Percentiles rank a stretch among this genome's conserved stretches.
Conservation (phyloP, 2,329 filamentous ascomycete species). For the Scedosporium minutisporum region DNA sequence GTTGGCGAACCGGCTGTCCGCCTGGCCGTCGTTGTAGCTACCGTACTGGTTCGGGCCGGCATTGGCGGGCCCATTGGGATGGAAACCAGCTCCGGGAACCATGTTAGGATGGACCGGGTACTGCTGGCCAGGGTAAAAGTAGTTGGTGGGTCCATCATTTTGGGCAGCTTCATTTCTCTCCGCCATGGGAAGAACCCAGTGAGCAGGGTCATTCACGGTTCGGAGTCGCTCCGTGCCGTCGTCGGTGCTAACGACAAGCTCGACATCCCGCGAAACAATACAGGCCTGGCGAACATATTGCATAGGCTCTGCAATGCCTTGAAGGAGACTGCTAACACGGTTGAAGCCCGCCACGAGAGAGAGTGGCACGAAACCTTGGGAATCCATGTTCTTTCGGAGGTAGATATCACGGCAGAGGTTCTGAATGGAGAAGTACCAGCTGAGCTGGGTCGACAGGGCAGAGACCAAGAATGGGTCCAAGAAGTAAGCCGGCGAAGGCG, state of each 20-base stretch:
- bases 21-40: constrained; percentile 2
- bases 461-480: constrained; percentile 19
- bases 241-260: constrained; percentile 58
- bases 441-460: constrained; percentile 46
- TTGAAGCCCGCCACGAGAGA: constrained; percentile 77
- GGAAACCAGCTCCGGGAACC: constrained; percentile 14
- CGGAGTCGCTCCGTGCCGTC: constrained; percentile 75
- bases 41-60: constrained; percentile 6
- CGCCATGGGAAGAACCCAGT: constrained; percentile 64
- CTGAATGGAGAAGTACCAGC: constrained; percentile 96
- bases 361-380: constrained; percentile 81
- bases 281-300: constrained; percentile 22
- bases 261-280: constrained; percentile 65
- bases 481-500: constrained; percentile 1
- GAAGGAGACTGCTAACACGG: constrained; percentile 60
- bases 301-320: constrained; percentile 8
- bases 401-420: constrained; percentile 92
- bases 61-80: constrained; percentile 5
- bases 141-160: constrained; percentile 53
- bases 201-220: constrained; percentile 64
- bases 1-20: neutral
- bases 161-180: constrained; percentile 66
- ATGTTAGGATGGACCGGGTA: constrained; percentile 13
- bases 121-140: constrained; percentile 14
- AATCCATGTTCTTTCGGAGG: constrained; percentile 86